A percentile compares a stretch with the other conserved stretches of the same genome.
phyloP scores from a whole-genome alignment of 768 basidiomycete species.

The Auricularia heimuer region DNA sequence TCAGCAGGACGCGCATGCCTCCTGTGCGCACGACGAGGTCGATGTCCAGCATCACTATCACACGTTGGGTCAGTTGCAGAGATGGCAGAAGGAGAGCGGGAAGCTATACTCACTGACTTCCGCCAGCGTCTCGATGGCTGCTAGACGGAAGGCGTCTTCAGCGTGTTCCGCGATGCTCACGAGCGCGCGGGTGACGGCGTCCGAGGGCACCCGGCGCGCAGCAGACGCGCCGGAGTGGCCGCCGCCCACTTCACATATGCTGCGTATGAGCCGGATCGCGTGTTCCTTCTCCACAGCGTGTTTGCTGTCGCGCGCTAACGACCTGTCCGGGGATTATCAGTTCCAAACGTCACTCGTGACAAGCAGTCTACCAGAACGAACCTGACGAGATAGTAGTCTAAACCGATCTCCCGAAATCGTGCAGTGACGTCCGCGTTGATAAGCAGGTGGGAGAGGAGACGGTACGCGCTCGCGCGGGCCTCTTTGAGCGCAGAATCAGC shows the following conservation, averaged over 20 bases:
- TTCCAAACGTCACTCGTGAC: background rate
- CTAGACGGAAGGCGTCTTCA: slow-evolving; percentile 78
- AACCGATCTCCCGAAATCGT: slow-evolving; percentile 46
- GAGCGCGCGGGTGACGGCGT: slow-evolving; percentile 76
- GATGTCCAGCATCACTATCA: slow-evolving; percentile 76
- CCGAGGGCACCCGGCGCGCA: slow-evolving; percentile 41
- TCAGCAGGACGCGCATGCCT: slow-evolving; percentile 77
- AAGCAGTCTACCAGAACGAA: slow-evolving; percentile 30
- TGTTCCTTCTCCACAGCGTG: slow-evolving; percentile 83
- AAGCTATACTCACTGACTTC: slow-evolving; percentile 63
- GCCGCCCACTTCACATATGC: slow-evolving; percentile 69
- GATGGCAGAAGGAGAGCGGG: background rate
- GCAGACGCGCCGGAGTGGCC: slow-evolving; percentile 31
- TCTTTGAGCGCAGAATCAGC: slow-evolving; percentile 65
- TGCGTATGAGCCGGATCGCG: slow-evolving; percentile 78
- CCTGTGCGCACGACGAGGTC: slow-evolving; percentile 71
- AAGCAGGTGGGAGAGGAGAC: slow-evolving; percentile 68
- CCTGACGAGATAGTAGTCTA: slow-evolving; percentile 88
- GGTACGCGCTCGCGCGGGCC: slow-evolving; percentile 73
- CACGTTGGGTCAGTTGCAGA: slow-evolving; percentile 7
- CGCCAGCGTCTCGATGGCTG: slow-evolving; percentile 77
- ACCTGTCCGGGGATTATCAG: slow-evolving; percentile 31
- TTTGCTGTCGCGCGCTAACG: slow-evolving; percentile 78
- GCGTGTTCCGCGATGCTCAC: slow-evolving; percentile 86
- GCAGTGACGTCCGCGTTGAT: slow-evolving; percentile 66